Base-by-base conservation (phyloP, 805 yeast species). In the Metschnikowia amazonensis region DNA sequence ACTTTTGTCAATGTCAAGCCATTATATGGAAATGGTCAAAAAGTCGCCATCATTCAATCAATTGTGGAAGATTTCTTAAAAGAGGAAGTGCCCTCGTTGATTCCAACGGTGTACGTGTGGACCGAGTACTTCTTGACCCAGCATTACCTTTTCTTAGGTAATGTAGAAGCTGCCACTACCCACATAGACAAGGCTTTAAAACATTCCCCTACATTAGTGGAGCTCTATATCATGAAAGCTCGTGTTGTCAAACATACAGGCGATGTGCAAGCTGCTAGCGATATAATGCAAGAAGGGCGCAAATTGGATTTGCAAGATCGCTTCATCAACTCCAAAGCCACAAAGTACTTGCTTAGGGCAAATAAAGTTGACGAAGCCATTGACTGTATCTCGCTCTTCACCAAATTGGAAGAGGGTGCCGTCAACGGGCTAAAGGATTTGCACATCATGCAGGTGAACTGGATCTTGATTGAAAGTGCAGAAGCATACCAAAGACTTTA, bases 381-480 rank as follows among this genome's bases (percentile, higher is more conserved):
- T 43, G 82, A 79, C 43, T 68, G 80, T 24, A 84, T 87, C 14
- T 81, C 92, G 2, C 65, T 88, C 46, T 94, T 94, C 72, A 89
- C 97, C 16, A 84, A 84, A 59, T 52, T 69, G 36, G 89, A 86
- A 55, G 96, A 87, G 36, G 80, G 77, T n/a, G 73, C 81, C 2
- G 77, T 79, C n/a, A 86, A 86, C 55, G 97, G 97, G 5, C 79
- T 92, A 36, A 82, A 81, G 54, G 97, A 94, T 61, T 72, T 92
- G 56, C 95, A 87, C 59, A 74, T 78, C 27, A 85, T 94, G 84
- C 97, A 94, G 67, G 90, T 85, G n/a, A 77, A 82, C 42, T 89
- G 97, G 96, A 88, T 89, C 50, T 67, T 94, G 51, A 66, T 77
- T 14, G 97, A 89, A 60, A 81, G 84, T 62, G 97, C 94, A 1